These are phyloP conservation scores for Phytophthora syringae DNA, from an alignment of 352 stramenopile genomes.

Conservation along the genomic window DNA sequence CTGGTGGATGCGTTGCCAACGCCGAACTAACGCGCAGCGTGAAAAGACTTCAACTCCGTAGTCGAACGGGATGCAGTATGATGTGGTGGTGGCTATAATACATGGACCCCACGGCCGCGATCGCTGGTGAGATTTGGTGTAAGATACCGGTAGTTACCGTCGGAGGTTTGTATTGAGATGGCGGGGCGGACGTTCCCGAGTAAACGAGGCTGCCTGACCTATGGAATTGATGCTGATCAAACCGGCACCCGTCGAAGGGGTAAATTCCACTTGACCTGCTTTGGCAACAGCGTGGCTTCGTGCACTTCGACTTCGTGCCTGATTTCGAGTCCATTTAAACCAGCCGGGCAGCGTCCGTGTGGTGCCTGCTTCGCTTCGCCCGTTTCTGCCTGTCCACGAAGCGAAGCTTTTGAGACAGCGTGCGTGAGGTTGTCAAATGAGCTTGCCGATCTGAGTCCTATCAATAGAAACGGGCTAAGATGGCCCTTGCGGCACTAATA, in stretches of 20 bases:
- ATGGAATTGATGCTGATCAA: neutral
- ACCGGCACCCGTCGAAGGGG: neutral
- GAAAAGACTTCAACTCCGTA: constrained; percentile 1
- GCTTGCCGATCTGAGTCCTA: neutral
- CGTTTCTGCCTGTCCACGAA: constrained; percentile 15
- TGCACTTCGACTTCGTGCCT: neutral
- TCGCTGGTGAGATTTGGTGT: neutral
- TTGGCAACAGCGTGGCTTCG: constrained; percentile 6
- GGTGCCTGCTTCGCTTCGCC: constrained; percentile 5
- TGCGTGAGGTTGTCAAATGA: constrained; percentile 6
- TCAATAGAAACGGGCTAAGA: neutral
- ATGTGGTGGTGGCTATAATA: neutral
- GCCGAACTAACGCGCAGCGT: constrained; percentile 1
- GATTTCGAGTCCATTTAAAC: constrained; percentile 8
- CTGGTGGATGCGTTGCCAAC: neutral
- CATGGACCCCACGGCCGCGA: neutral
- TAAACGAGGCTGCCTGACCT: constrained; percentile 18
- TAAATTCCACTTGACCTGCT: constrained; percentile 16
- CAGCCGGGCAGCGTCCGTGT: neutral
- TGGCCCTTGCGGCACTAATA: neutral
- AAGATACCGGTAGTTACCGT: neutral
- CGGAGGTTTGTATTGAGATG: constrained; percentile 5
- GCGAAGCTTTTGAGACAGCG: constrained; percentile 19
- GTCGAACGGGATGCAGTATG: neutral
- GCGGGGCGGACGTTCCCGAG: constrained; percentile 19